phyloP scores from a whole-genome alignment of 73 alveolate genomes.

The Paramecium tetraurelia region DNA sequence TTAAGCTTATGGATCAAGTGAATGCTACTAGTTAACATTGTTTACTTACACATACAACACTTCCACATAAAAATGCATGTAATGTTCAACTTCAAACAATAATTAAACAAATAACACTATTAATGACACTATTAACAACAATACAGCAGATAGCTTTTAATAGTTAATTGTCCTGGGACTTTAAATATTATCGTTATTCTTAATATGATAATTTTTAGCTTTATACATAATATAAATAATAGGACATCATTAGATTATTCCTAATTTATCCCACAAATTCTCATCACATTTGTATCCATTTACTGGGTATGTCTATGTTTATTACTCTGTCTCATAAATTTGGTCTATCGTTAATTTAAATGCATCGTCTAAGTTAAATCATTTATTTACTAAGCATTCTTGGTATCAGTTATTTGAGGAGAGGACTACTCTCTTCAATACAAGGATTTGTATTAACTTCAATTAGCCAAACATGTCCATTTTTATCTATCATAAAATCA shows the following conservation, averaged over 20 bases:
- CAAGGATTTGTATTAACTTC: slow-evolving; percentile 94
- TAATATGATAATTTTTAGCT: neutral
- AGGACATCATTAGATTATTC: neutral
- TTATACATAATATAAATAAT: neutral
- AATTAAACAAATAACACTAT: neutral
- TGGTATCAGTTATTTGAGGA: slow-evolving; percentile 30
- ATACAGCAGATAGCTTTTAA: neutral
- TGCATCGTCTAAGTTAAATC: slow-evolving; percentile 60
- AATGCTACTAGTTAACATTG: neutral
- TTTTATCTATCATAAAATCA: slow-evolving; percentile 87
- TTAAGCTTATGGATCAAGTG: neutral
- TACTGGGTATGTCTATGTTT: neutral
- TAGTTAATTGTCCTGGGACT: neutral
- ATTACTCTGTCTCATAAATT: neutral
- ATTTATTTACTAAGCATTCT: slow-evolving; percentile 41
- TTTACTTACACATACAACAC: neutral
- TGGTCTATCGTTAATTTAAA: neutral
- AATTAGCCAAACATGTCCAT: slow-evolving; percentile 80
- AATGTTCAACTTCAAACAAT: neutral
- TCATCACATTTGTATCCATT: neutral
- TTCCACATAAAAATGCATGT: neutral
- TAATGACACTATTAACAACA: neutral
- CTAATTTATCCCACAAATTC: neutral
- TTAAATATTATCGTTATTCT: neutral
- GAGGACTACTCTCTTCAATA: slow-evolving; percentile 69